A percentile compares a stretch with the other conserved stretches of the same genome.
Conservation (phyloP, 192 early-diverging fungal species). For the Rhizophagus sp. region DNA sequence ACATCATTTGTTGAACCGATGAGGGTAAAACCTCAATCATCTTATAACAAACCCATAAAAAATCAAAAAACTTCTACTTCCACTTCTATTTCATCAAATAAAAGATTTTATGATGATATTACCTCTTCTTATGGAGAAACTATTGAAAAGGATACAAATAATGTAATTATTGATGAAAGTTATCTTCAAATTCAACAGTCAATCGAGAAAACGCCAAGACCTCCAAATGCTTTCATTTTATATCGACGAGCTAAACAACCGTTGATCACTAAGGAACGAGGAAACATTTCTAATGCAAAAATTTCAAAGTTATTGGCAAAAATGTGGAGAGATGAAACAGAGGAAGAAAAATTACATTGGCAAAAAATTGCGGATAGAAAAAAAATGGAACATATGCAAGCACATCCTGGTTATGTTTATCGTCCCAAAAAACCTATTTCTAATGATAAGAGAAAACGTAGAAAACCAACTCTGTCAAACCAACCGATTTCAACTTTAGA, state of each 20-base stretch:
- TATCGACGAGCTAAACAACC: constrained; percentile 21
- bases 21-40: no score
- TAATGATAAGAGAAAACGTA: background rate
- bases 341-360: constrained; percentile 16
- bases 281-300: background rate
- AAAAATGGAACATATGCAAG: constrained; percentile 28
- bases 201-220: constrained; percentile 1
- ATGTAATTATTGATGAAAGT: background rate
- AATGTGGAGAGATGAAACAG: constrained; percentile 17
- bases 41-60: no score
- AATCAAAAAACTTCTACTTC: background rate
- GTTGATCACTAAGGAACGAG: background rate
- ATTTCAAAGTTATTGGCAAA: constrained; percentile 24
- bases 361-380: constrained; percentile 16
- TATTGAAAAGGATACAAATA: background rate
- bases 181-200: background rate
- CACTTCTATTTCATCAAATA: background rate
- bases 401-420: constrained; percentile 24
- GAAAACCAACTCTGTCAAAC: background rate
- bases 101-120: background rate
- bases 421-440: background rate
- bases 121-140: background rate
- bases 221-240: constrained; percentile 30
- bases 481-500: no score
- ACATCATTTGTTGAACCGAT: no score